A percentile compares a stretch with the other conserved stretches of the same genome.
Evolutionary conservation across 2,329 filamentous ascomycete genomes (phyloP).

Genomic region (Aspergillus pseudoterreus): DNA sequence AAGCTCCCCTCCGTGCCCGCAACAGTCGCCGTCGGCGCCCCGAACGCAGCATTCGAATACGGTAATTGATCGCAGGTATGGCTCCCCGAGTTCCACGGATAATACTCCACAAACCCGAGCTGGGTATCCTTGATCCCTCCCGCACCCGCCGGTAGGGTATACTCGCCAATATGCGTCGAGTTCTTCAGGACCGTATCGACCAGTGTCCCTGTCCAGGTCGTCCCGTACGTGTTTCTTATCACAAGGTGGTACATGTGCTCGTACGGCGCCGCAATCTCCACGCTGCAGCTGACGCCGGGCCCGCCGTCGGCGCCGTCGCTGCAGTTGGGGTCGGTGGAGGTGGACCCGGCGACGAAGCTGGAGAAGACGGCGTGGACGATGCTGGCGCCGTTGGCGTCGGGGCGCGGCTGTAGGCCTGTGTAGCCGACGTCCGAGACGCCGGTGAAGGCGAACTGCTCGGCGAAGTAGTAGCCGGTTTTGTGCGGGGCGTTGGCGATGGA

Average conservation of each 20-base stretch:
- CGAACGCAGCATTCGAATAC: conserved; percentile 18
- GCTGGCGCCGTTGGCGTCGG: conserved; percentile 12
- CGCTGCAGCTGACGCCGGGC: conserved; percentile 22
- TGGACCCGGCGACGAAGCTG: conserved; percentile 26
- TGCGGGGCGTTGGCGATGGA: conserved; percentile 18
- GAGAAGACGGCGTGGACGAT: conserved; percentile 31
- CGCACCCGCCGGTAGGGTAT: conserved; percentile 20
- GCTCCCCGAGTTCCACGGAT: conserved; percentile 17
- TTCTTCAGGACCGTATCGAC: conserved; percentile 18
- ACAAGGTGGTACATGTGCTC: conserved; percentile 17
- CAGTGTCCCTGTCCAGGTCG: conserved; percentile 26
- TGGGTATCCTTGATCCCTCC: conserved; percentile 20
- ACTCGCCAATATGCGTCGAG: conserved; percentile 23
- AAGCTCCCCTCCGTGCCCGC: conserved; percentile 6
- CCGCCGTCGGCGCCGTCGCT: conserved; percentile 26
- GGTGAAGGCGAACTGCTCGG: conserved; percentile 25
- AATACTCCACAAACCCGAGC: conserved; percentile 29
- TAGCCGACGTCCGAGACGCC: conserved; percentile 22
- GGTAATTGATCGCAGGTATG: conserved; percentile 18
- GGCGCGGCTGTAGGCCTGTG: conserved; percentile 25
- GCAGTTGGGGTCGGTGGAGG: conserved; percentile 21
- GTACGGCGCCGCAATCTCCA: conserved; percentile 20
- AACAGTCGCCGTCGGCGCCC: conserved; percentile 13
- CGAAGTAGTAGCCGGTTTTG: conserved; percentile 25
- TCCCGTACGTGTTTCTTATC: conserved; percentile 21